Evolutionary conservation across 2,329 filamentous ascomycete species (phyloP).

Genomic region (Remersonia thermophila): DNA sequence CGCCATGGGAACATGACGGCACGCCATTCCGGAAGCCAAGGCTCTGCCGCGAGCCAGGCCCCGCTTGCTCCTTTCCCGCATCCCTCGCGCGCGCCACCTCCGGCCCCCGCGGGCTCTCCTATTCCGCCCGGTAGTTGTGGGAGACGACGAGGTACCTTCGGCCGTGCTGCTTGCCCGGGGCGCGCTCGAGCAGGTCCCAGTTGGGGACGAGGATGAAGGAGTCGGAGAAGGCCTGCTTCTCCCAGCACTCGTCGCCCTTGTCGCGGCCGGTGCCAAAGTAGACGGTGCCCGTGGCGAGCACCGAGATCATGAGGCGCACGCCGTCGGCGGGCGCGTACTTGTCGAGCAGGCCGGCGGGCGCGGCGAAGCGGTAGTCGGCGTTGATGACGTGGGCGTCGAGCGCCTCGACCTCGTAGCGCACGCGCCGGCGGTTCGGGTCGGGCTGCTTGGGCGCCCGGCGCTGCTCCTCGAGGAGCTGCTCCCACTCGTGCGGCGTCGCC

Average conservation of each 20-base stretch:
- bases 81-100: no score
- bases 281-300: constrained; percentile 51
- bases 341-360: constrained; percentile 30
- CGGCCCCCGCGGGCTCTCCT: no score
- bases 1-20: no score
- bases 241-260: constrained; percentile 21
- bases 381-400: constrained; percentile 72
- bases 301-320: constrained; percentile 59
- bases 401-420: constrained; percentile 61
- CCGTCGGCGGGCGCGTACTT: constrained; percentile 42
- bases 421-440: constrained; percentile 31
- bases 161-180: constrained; percentile 38
- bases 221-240: constrained; percentile 65
- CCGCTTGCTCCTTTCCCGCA: no score
- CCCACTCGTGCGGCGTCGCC: constrained; percentile 50
- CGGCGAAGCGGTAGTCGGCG: constrained; percentile 46
- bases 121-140: constrained; percentile 54
- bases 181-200: constrained; percentile 41
- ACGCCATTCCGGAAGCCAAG: no score
- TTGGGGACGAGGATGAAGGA: constrained; percentile 72
- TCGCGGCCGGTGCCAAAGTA: constrained; percentile 53
- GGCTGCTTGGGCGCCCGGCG: constrained; percentile 25
- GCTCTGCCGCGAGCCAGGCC: no score
- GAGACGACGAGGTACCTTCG: constrained; percentile 56
- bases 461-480: constrained; percentile 55